Evolutionary conservation across 306 rosid species (phyloP), one percentile per base, ranked within the genome.

Genomic region (Echinosophora koreensis): DNA sequence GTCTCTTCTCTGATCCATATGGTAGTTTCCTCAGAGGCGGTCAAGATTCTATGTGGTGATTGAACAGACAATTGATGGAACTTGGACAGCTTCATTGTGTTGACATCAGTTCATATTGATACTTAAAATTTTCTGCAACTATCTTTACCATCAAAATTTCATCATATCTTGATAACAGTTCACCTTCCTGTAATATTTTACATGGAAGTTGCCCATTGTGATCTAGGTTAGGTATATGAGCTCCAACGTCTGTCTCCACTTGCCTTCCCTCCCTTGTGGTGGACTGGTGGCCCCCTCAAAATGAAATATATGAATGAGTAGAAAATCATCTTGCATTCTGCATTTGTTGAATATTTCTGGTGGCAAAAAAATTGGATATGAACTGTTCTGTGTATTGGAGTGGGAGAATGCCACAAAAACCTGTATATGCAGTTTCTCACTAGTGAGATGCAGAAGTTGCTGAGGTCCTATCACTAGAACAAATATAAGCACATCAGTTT

Each of bases 121-220:
- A 63, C 14, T 16, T 52, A 27, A 10, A 51, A 56, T 71, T 55
- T 76, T 56, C 57, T 65, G 70, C 32, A 47, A 22, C 41, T 46
- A 27, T 15, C 61, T 71, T 49, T 30, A 57, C 75, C 50, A 13
- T 16, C 35, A 15, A 59, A 27, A 41, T 67, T 66, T 35, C 81
- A 17, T 44, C 59, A 9, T 37, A 56, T 52, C 60, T 67, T 51
- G 50, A 13, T 27, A 68, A 73, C 35, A 34, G 65, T 69, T 17
- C 51, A 49, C n/a, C 70, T 47, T 67, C 35, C 49, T 71, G 71
- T 58, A 1, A 22, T 22, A 66, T 69, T 41, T 54, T 56, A 54
- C 77, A 77, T 38, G 34, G 78, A 77, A 77, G 42, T 67, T 63
- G 62, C 35, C 55, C 38, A 11, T 72, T 75, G 44, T 71, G 54